Evolutionary conservation across 306 rosid species (phyloP).

Genomic region (Medicago lupulina): DNA sequence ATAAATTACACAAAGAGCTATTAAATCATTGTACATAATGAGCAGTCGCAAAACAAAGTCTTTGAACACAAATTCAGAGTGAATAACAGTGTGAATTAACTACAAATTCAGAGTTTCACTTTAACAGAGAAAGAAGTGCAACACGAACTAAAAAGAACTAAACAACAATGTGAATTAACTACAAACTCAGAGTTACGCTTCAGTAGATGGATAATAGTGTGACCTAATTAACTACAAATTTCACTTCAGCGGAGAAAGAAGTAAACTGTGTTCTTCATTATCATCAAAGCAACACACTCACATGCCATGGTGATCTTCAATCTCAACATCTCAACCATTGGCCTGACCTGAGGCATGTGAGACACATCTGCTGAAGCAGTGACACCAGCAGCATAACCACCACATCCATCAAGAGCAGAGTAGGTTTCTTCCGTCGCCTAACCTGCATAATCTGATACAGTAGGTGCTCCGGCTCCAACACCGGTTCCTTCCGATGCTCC

Average conservation of each 20-base stretch:
- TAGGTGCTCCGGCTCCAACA: background rate
- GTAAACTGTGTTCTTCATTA: background rate
- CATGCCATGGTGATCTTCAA: conserved; percentile 76
- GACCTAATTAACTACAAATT: background rate
- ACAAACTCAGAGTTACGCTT: background rate
- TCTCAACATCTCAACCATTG: conserved; percentile 60
- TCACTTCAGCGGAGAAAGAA: conserved; percentile 33
- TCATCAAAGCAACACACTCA: conserved; percentile 25
- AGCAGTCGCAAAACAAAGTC: no score
- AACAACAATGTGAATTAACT: background rate
- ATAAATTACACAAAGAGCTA: no score
- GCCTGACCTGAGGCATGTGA: conserved; percentile 54
- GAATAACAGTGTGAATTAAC: no score
- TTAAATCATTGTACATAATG: no score
- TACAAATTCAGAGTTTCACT: no score
- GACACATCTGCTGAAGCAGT: background rate
- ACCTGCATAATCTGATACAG: conserved; percentile 24
- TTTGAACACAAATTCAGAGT: no score
- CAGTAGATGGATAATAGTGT: conserved; percentile 1
- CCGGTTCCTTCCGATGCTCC: conserved; percentile 44
- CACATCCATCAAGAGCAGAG: conserved; percentile 45
- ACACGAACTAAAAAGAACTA: no score
- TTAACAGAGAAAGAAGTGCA: no score
- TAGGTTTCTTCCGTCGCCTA: conserved; percentile 49
- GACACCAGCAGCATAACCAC: conserved; percentile 39